Evolutionary conservation across 2,329 filamentous ascomycete species (phyloP), one percentile per base, ranked within the genome.

Genomic region (Penicillium sp.): DNA sequence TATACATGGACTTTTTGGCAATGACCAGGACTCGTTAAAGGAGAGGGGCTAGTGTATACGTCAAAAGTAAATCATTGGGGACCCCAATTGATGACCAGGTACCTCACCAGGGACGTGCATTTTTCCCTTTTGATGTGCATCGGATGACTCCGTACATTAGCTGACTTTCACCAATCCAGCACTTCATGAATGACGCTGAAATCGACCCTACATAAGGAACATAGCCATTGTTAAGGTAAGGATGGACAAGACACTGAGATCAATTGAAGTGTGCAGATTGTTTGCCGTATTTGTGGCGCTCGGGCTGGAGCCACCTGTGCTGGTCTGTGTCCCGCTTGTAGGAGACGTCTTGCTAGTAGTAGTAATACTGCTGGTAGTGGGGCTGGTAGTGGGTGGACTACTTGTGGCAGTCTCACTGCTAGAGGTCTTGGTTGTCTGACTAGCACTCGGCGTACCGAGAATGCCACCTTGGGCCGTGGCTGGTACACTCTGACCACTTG

Each of bases 391-490:
- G 19, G n/a, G n/a, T 18, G 3, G n/a, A 9, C 37, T 40, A 4
- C 37, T 40, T 16, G n/a, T 40, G 7, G n/a, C 7, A 3, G 37
- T 16, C 14, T 6, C 9, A 14, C 41, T 44, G 41, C 19, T 44
- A 6, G 41, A 24, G 11, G 41, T 14, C 3, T 11, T 16, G 41
- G 5, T 27, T 13, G 11, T 22, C 43, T 50, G 37, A 24, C 22
- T 7, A 41, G 46, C 35, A 39, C 39, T 51, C 16, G 41, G 49
- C n/a, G 57, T 43, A 47, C 54, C 54, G 24, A 58, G 35, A 41
- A 51, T 53, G 19, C 61, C 61, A 51, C 55, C 57, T 54, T 56
- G 51, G 35, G 47, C 46, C 10, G 35, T 47, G 50, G 36, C 24
- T 43, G 59, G 47, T 35, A 55, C 52, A 22, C 47, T 58, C 36